Evolutionary conservation across 768 basidiomycete species (phyloP).

Genomic region (Suillus brevipes): DNA sequence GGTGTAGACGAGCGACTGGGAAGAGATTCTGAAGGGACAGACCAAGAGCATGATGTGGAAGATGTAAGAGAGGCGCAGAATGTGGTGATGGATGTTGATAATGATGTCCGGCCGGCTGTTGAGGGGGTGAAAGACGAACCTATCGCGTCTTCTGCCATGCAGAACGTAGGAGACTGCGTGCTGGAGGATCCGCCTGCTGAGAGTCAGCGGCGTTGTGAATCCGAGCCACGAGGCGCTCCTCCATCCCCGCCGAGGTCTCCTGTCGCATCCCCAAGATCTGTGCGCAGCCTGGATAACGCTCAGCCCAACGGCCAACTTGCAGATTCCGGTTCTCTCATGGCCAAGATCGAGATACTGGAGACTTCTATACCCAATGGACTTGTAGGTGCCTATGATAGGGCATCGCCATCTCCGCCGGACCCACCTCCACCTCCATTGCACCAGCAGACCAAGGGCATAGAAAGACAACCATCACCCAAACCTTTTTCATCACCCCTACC

Average conservation of each 20-base stretch:
- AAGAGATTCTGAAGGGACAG: not conserved
- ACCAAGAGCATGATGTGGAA: not conserved
- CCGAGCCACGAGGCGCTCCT: not conserved
- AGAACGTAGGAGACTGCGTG: not conserved
- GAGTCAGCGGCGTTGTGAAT: not conserved
- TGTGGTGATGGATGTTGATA: conserved; percentile 13
- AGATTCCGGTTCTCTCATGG: not conserved
- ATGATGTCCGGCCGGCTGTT: conserved; percentile 6
- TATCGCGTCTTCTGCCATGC: not conserved
- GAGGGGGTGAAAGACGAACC: conserved; percentile 4
- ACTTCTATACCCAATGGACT: not conserved
- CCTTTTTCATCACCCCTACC: not conserved
- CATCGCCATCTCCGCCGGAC: not conserved
- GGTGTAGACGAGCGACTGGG: conserved; percentile 8
- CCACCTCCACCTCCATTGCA: conserved; percentile 3
- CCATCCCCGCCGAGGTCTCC: not conserved
- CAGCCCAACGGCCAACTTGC: not conserved
- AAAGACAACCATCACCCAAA: not conserved
- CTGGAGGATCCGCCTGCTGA: not conserved
- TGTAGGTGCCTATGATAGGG: not conserved
- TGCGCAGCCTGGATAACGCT: not conserved
- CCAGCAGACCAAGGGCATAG: not conserved
- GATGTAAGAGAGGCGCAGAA: conserved; percentile 10
- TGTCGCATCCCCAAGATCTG: not conserved
- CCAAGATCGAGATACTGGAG: not conserved